Evolutionary conservation across 1,284 basidiomycete genomes (phyloP), one percentile per base, ranked within the genome.

Genomic region (Sporisorium scitamineum): DNA sequence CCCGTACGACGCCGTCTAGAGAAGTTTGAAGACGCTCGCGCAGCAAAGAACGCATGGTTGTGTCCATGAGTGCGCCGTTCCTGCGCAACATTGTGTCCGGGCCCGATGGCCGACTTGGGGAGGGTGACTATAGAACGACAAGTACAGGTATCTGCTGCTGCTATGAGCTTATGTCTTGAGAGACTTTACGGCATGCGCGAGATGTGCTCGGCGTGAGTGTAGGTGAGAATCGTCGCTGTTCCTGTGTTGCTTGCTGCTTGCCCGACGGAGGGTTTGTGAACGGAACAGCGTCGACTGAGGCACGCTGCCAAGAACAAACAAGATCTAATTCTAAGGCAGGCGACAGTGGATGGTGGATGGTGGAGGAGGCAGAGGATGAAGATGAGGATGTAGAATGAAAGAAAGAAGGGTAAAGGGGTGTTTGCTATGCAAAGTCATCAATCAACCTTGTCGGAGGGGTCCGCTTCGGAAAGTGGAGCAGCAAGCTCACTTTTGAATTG

Each of bases 1-100:
- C 37, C 14, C 68, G 63, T 27, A 37, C 58, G 41, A 75, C 68
- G 24, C 68, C 72, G 20, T 75, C 72, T 11, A 75, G 24, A 1
- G 72, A 75, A 5, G 67, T 64, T 24, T 75, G 72, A 2, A 75
- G 31, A 14, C 72, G 67, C 27, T 75, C 60, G 6, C 50, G 59
- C 27, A 75, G 45, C 41, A 75, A 20, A 0, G 57, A 63, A 2
- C 67, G 63, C 61, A 75, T 64, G 56, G 64, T 67, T 2, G 64
- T 39, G 47, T 71, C 69, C 54, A 71, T 65, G 45, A 26, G 29
- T n/a, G 63, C 52, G 29, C 39, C 42, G 20, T 58, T 65, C 3
- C 24, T 45, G 16, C 41, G 59, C 26, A 65, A 29, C 68, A 70
- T 70, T 11, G 5, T 54, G 44, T 20, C 13, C 22, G 41, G 24